Evolutionary conservation across 2,329 filamentous ascomycete species (phyloP), one percentile per base, ranked within the genome.

Genomic region (Cordyceps sp.): DNA sequence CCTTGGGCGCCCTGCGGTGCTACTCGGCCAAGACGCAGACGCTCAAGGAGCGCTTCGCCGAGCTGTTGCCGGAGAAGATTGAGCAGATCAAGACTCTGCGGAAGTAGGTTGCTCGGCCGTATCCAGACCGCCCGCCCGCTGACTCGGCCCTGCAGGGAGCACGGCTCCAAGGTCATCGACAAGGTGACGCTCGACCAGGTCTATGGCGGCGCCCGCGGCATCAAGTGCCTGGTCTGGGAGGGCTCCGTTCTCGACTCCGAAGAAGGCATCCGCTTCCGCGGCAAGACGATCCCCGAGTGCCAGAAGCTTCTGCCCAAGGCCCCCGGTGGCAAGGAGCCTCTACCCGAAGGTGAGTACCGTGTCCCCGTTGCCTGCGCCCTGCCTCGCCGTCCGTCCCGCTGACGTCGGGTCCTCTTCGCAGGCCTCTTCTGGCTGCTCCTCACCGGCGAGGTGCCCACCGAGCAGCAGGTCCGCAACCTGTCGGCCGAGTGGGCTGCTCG

Each of bases 371-470:
- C 14, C n/a, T 13, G 14, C 23, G 12, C 16, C 9, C 16, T 8
- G 15, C 27, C 22, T 19, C 24, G 31, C 17, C 18, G 17, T 10
- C 17, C 8, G 10, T 14, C 10, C 9, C 7, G 4, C 16, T 28
- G 26, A 28, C 26, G 10, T 16, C 13, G 3, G 22, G 10, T 19
- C 4, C 12, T 20, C 12, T 20, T 5, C 30, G 14, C 43, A 78
- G 77, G 88, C 73, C 85, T 98, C 57, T 98, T 98, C 81, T 98
- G 90, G 90, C 81, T 98, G 48, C 83, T 98, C 57, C 63, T 98
- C 61, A 98, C 90, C 43, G 90, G 90, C 47, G 90, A 98, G 73
- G 83, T 98, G 46, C 90, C 90, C 48, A 81, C 77, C 45, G 90
- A 96, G 72, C 83, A 94, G 69, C 90, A 98, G 71, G 90, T 96